Base-by-base conservation (phyloP, 108 stramenopile species). In the Nannochloropsis oceanica region DNA sequence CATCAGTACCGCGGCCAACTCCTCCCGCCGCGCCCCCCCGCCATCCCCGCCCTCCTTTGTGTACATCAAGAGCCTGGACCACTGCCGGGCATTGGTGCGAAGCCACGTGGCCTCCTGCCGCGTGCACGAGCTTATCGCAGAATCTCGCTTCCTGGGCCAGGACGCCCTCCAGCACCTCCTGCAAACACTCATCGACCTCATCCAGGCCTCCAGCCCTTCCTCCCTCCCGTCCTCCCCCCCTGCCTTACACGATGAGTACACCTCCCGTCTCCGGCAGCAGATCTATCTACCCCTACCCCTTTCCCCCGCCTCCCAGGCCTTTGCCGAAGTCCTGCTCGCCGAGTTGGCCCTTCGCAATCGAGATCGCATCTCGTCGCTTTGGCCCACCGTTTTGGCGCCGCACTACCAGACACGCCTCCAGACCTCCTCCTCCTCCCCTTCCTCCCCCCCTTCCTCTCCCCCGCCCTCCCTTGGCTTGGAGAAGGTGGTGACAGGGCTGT, bases 291-390 rank as follows among this genome's bases (percentile, higher is more conserved):
- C 44, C 43, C 83, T 80, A 11, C 24, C 22, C 42, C 25, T 87
- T 13, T 87, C 86, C 8, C 42, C 79, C 24, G 83, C 86, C 22
- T 87, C 86, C 20, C 80, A 84, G 43, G 86, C 86, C n/a, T 84
- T 82, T 43, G 86, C 86, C 14, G 86, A 87, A 44, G 86, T 87
- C 25, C 83, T 87, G 80, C 82, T 87, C 86, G 82, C 79, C 13
- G 86, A 87, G 44, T 42, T 87, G 3, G 86, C 83, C 20, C 83
- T 87, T 24, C 82, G 86, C 44, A 87, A 87, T 22, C 50, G 86
- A 26, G 86, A 87, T 27, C 79, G 86, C 43, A 44, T 87, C 18
- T 12, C 13, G 42, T 80, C 80, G 22, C 79, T 87, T n/a, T 79
- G 82, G 83, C 86, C 83, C 13, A 20, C 84, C 43, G n/a, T 87